Conservation (phyloP, 129 eudicot species). For the Apium graveolens region DNA sequence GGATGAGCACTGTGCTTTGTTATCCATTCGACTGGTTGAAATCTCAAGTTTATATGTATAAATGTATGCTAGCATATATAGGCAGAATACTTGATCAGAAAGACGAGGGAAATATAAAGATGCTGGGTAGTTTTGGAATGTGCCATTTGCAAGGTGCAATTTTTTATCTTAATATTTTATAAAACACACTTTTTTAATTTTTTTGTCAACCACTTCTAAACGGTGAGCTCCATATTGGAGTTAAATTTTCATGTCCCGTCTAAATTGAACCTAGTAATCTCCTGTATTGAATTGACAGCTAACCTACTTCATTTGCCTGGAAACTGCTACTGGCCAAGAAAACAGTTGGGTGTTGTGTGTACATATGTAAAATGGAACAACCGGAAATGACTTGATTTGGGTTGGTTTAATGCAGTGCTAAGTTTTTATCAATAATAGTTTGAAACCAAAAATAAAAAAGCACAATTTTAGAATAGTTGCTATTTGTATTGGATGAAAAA, state of each 20-base stretch:
- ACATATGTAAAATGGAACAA: no score
- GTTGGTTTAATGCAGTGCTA: no score
- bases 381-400: no score
- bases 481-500: no score
- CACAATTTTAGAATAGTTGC: no score
- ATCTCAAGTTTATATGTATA: conserved; percentile 3
- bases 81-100: not conserved
- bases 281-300: not conserved
- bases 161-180: conserved; percentile 11
- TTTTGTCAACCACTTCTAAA: conserved; percentile 27
- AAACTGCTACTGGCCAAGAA: not conserved
- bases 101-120: conserved; percentile 3
- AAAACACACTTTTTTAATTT: conserved; percentile 11
- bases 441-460: no score
- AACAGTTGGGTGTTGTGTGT: no score
- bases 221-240: conserved; percentile 7
- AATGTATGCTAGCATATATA: not conserved
- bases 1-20: conserved; percentile 15
- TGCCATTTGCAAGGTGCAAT: conserved; percentile 9
- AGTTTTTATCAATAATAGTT: no score
- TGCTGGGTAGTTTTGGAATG: conserved; percentile 3
- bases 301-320: not conserved
- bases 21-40: conserved; percentile 12
- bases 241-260: not conserved
- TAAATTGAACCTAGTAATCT: not conserved